Conservation (phyloP, 1,139 yeast species). For the Waltiozyma sp. region DNA sequence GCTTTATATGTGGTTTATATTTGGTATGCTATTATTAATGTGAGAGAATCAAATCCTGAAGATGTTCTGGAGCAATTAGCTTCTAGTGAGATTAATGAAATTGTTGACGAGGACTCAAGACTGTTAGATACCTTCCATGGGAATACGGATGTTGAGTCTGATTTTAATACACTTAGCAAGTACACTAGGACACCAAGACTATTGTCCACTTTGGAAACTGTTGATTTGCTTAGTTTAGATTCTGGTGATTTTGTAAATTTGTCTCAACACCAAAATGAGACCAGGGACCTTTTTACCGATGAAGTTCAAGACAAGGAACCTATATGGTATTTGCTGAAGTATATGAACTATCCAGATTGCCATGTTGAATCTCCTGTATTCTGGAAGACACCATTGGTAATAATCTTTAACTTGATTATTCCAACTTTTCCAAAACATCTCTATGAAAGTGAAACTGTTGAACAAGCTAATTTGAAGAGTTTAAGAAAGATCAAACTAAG, state of each 20-base stretch:
- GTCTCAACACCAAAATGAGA: neutral
- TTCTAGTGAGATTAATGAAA: neutral
- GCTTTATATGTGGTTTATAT: slow-evolving; percentile 30
- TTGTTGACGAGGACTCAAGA: neutral
- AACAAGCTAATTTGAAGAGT: neutral
- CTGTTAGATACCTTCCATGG: neutral
- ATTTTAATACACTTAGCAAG: neutral
- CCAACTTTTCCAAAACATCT: slow-evolving; percentile 8
- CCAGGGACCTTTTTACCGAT: neutral
- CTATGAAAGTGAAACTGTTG: neutral
- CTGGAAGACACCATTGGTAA: slow-evolving; percentile 4
- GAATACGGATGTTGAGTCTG: neutral
- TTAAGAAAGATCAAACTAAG: neutral
- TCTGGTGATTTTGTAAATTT: neutral
- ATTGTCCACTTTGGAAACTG: neutral
- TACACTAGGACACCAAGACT: neutral
- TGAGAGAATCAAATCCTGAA: neutral
- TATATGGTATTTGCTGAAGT: neutral
- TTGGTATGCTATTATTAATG: slow-evolving; percentile 1
- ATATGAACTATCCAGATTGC: neutral
- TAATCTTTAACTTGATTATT: slow-evolving; percentile 7
- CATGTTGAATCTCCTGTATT: neutral
- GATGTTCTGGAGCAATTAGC: neutral
- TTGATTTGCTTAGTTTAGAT: neutral
- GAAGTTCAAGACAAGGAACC: neutral